Evolutionary conservation across 2,329 filamentous ascomycete genomes (phyloP), one percentile per base, ranked within the genome.

Genomic region (Trichoderma brevicompactum): DNA sequence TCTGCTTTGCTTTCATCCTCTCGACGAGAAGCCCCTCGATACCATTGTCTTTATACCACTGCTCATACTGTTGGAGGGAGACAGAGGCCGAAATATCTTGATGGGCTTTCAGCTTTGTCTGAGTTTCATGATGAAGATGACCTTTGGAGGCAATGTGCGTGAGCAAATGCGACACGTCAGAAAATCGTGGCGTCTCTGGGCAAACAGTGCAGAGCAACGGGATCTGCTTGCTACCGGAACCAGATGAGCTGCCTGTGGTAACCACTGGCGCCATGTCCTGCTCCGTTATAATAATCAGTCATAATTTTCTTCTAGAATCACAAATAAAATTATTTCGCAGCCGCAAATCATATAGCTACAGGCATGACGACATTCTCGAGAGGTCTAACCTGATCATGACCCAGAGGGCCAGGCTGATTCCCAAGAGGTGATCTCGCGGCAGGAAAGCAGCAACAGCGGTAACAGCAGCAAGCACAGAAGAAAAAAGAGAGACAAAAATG

Each of bases 141-240:
- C 91, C 90, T 75, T 97, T 97, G 69, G 94, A 97, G 66, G 91
- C 88, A 68, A 97, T 87, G 74, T 98, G 94, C 12, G 94, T 98
- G 74, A 98, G 86, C 43, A 97, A 82, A 77, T 97, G 94, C 40
- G 94, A 97, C 50, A 93, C 83, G 77, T 98, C 94, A 64, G 92
- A 96, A 79, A 97, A 97, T 36, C 79, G 85, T 44, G 92, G 92
- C 67, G 85, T 85, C 70, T 89, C 92, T 41, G 91, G 89, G 75
- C 94, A 98, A 70, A 97, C 89, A 73, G 84, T 88, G 85, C 94
- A 98, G 70, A 87, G 80, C 55, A 97, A 86, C 65, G 90, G 87
- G 66, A 93, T 89, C 54, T 75, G 71, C 65, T 70, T 74, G 68
- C 67, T 74, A 10, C 66, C 65, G 41, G 71, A 69, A 67, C 65